A percentile compares a stretch with the other conserved stretches of the same genome.
Conservation (phyloP, 2,329 filamentous ascomycete species). For the Sclerotinia glacialis region DNA sequence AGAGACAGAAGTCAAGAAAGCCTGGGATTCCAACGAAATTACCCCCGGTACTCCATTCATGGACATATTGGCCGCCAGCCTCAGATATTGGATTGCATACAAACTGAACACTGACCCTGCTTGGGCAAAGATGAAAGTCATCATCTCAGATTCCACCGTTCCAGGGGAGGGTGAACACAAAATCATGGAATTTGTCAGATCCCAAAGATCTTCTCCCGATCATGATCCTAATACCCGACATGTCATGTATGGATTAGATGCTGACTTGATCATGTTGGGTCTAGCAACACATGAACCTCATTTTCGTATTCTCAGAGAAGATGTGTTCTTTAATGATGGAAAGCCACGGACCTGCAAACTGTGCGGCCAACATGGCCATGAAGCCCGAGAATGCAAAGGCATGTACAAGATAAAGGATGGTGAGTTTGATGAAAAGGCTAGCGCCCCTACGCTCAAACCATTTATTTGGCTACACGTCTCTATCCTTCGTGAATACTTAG, state of each 20-base stretch:
- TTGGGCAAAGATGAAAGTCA: slow-evolving; percentile 94
- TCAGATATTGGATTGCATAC: slow-evolving; percentile 96
- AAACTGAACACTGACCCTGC: slow-evolving; percentile 95
- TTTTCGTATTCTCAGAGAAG: slow-evolving; percentile 92
- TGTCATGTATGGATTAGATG: slow-evolving; percentile 96
- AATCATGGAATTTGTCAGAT: slow-evolving; percentile 97
- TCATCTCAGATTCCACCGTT: slow-evolving; percentile 97
- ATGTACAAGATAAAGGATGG: slow-evolving; percentile 73
- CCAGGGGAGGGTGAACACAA: slow-evolving; percentile 99
- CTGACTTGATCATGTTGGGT: slow-evolving; percentile 97
- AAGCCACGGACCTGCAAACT: slow-evolving; percentile 80
- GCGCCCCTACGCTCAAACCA: slow-evolving; percentile 70
- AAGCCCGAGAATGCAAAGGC: slow-evolving; percentile 80
- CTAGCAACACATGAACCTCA: slow-evolving; percentile 96
- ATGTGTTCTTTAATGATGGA: slow-evolving; percentile 89
- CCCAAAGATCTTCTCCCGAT: slow-evolving; percentile 83
- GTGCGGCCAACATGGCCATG: slow-evolving; percentile 90
- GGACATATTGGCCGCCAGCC: slow-evolving; percentile 85
- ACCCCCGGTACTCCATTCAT: slow-evolving; percentile 98
- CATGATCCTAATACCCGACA: slow-evolving; percentile 96
- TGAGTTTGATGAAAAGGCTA: slow-evolving; percentile 79
- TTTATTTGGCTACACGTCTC: slow-evolving; percentile 98
- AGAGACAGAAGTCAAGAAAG: slow-evolving; percentile 72
- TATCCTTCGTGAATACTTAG: slow-evolving; percentile 87
- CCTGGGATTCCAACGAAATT: slow-evolving; percentile 84